Base-by-base conservation (phyloP, 2,329 filamentous ascomycete genomes). In the Penicillium griseofulvum region DNA sequence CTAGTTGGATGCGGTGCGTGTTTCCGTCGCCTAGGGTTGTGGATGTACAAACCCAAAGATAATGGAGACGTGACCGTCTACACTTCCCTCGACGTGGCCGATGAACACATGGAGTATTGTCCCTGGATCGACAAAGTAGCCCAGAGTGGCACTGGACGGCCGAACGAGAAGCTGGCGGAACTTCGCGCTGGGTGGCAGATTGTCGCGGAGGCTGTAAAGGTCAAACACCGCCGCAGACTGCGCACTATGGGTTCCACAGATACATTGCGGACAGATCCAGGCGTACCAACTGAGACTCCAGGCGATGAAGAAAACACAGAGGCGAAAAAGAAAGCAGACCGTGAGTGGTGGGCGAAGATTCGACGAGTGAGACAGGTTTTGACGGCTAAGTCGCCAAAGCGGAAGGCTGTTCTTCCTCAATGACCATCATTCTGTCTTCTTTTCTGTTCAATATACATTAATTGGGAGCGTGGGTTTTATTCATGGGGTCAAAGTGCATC, bases 41-140 rank as follows among this genome's bases (percentile, higher is more conserved):
- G 94, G 94, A 88, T 99, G 79, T 97, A 96, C 71, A 88, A 86
- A 67, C 87, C 86, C 71, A 91, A 87, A 72, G 83, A 84, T 65
- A 82, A 88, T 29, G 74, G 71, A 16, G 69, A 68, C 14, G 52
- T 63, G 0, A 60, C 71, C 12, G 63, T 75, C 9, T 74, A 73
- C 51, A 67, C 68, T 5, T 81, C 84, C 53, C 79, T 94, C 1
- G 86, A 93, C 66, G 84, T 86, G 5, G 74, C 87, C 2, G 80
- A 81, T 5, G 88, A 92, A 70, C 90, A 94, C 71, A 84, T 90
- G 58, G 89, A 90, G 66, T 94, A 92, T 67, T 94, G 90, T 63
- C 90, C 90, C 0, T 94, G 90, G 90, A 81, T 87, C 56, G 90
- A 86, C 62, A 73, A 83, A 3, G 66, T 75, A 11, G 81, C 84